Base-by-base conservation (phyloP, 2,329 filamentous ascomycete species). In the Ophiostoma sp. region DNA sequence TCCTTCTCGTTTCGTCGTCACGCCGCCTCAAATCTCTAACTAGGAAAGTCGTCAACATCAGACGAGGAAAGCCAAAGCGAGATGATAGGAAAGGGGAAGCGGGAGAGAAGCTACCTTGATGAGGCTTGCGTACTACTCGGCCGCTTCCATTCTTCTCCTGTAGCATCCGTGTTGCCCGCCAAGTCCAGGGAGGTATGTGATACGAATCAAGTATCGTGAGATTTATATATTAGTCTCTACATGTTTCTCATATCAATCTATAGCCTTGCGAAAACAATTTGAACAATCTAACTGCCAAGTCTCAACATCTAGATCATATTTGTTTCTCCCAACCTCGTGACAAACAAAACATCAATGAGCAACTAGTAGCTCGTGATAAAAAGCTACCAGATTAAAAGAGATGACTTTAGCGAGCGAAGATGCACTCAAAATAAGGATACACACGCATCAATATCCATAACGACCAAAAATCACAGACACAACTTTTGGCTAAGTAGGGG, bases 301-400 rank as follows among this genome's bases (percentile, higher is more conserved):
- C 33, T 39, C 9, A 2, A n/a, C n/a, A 6, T 63, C 19, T 19
- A 19, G 9, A 25, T 45, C 22, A 17, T 15, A 0, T 55, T 69
- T 69, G 66, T 69, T 69, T 69, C 45, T 69, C 17, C 12, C 9
- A 5, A 22, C 19, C 0, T 9, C 19, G 3, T 9, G 45, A n/a
- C 5, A 69, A 69, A 69, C 66, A 69, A 69, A 69, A 69, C 66
- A 69, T 36, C 28, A 48, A 69, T 52, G 48, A 52, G 66, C 66
- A 69, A n/a, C 66, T 55, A 69, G 48, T 48, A 69, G 31, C 15
- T 12, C 48, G 45, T 9, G 11, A 11, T 1, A 19, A n/a, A 22
- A 22, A 69, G 31, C 8, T 55, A 31, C 66, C 45, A 50, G 3
- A n/a, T 9, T 9, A 63, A 63, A 2, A 22, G 31, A 33, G 33